Evolutionary conservation across 1,284 basidiomycete genomes (phyloP).

Genomic region (Tilletia indica): DNA sequence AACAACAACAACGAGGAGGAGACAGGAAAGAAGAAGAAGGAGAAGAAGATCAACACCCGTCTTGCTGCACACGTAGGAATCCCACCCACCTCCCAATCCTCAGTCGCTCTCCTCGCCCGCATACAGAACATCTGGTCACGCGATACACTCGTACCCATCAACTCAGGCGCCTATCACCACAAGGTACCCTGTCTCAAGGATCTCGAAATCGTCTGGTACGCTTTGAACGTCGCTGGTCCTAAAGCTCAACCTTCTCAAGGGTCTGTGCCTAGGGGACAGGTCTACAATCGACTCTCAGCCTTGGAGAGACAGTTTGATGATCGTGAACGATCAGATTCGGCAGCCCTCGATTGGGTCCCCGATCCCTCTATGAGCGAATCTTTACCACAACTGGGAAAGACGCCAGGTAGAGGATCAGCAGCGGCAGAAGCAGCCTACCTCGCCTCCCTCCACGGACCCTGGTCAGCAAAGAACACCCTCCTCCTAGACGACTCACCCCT

Average conservation of each 20-base stretch:
- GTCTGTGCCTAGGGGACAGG: no score
- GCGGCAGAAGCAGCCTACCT: slow-evolving; percentile 17
- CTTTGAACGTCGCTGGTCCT: slow-evolving; percentile 52
- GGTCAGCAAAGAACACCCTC: slow-evolving; percentile 71
- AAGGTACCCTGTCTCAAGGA: slow-evolving; percentile 64
- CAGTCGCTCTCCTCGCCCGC: background rate
- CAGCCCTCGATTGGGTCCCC: slow-evolving; percentile 4
- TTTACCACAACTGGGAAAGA: background rate
- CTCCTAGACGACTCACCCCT: slow-evolving; percentile 76
- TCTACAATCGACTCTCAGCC: background rate
- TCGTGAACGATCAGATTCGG: background rate
- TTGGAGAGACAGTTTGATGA: background rate
- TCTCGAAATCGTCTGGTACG: slow-evolving; percentile 70
- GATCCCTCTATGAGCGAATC: background rate
- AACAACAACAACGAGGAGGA: slow-evolving; percentile 24
- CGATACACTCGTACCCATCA: slow-evolving; percentile 65
- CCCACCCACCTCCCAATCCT: background rate
- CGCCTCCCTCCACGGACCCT: slow-evolving; percentile 25
- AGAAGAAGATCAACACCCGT: slow-evolving; percentile 40
- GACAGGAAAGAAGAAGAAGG: no score
- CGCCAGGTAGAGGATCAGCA: background rate
- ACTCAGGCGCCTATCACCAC: slow-evolving; percentile 18
- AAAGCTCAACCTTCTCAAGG: background rate
- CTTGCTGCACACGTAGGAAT: slow-evolving; percentile 60
- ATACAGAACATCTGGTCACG: slow-evolving; percentile 67